A percentile compares a stretch with the other conserved stretches of the same genome.
These are phyloP conservation scores for Microstegium vimineum DNA, from an alignment of 176 grass and related monocot genomes.

Conservation along the genomic window DNA sequence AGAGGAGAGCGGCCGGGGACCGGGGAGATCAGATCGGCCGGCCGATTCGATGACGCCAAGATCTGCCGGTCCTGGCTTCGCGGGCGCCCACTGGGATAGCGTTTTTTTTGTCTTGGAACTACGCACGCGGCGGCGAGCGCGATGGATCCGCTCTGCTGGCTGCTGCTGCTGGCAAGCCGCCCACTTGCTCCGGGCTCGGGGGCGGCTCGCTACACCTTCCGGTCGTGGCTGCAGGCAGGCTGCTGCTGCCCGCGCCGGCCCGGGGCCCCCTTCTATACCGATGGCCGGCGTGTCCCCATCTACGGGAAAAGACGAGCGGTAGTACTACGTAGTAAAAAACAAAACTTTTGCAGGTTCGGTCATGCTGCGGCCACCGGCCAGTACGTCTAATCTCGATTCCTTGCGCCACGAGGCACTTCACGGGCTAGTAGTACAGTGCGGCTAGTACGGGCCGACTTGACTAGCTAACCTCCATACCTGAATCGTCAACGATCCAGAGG, in stretches of 20 bases:
- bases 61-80: conserved; percentile 1
- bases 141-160: neutral
- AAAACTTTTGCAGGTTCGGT: neutral
- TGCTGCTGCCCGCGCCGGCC: neutral
- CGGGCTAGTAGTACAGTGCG: neutral
- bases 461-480: neutral
- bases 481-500: neutral
- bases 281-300: neutral
- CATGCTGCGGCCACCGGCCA: neutral
- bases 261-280: neutral
- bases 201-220: too few species aligned
- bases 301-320: neutral
- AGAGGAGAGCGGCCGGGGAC: neutral
- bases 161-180: too few species aligned
- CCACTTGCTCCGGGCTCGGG: neutral
- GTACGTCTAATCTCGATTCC: neutral
- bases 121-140: neutral
- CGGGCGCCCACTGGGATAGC: neutral
- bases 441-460: neutral
- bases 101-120: neutral
- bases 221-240: too few species aligned
- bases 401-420: too few species aligned
- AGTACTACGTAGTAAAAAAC: too few species aligned
- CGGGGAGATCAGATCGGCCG: neutral
- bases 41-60: conserved; percentile 18